Evolutionary conservation across 78 protist species (phyloP).

Genomic region (Pigoraptor vietnamica): DNA sequence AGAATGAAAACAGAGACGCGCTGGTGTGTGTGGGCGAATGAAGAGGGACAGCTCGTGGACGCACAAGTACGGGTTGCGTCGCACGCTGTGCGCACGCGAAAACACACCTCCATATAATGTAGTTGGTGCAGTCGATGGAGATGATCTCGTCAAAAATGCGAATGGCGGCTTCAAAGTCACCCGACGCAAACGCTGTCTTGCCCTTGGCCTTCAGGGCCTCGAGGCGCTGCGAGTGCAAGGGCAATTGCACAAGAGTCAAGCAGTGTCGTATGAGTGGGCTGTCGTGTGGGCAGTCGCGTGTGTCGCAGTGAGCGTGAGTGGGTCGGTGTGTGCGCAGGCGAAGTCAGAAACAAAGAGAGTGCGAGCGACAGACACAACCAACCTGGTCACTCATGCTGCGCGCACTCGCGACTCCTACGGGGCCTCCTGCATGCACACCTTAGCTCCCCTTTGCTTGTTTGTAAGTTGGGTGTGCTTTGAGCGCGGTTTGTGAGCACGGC

Average conservation of each 20-base stretch:
- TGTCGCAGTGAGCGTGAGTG: not conserved
- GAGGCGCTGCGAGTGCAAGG: no score
- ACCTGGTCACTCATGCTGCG: no score
- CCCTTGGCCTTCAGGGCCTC: conserved; percentile 26
- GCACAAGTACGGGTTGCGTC: not conserved
- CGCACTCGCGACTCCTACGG: no score
- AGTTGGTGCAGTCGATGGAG: conserved; percentile 7
- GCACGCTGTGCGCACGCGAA: not conserved
- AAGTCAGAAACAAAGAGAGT: no score
- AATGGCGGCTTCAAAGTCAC: conserved; percentile 19
- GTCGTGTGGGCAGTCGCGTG: not conserved
- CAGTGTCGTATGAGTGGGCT: not conserved
- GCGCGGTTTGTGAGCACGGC: no score
- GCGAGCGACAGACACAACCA: no score
- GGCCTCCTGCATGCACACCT: no score
- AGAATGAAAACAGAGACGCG: not conserved
- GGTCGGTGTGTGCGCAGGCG: not conserved
- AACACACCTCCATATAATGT: not conserved
- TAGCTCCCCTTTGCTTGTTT: no score
- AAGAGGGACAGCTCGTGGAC: not conserved
- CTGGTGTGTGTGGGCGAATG: not conserved
- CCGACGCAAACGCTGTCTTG: conserved; percentile 24
- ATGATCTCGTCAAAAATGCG: conserved; percentile 15
- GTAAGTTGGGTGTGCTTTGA: no score
- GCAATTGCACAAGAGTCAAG: not conserved